Evolutionary conservation across 2,329 filamentous ascomycete genomes (phyloP), one percentile per base, ranked within the genome.

Genomic region (Talaromyces amestolkiae): DNA sequence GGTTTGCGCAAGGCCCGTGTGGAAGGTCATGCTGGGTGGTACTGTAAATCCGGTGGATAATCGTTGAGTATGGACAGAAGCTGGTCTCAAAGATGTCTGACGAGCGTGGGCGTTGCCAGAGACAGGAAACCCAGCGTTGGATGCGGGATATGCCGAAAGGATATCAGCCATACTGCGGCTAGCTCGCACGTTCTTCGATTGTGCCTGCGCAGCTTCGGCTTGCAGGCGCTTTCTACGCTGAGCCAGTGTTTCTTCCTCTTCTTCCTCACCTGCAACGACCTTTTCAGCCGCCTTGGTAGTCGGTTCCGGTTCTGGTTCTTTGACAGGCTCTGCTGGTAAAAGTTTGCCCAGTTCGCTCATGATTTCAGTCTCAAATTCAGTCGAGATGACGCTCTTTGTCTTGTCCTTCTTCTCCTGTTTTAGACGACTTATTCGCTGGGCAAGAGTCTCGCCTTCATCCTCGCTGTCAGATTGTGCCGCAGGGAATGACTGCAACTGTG

Each of bases 131-230:
- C 49, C 72, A 17, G 69, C 67, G 22, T 73, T 72, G 37, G 76
- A 73, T 27, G 76, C 74, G 6, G 86, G 86, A 69, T 87, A 84
- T 2, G 82, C 81, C 66, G 84, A 79, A 10, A 90, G 82, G 35
- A 83, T 72, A 68, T 80, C 74, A 8, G 80, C 80, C 76, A 83
- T 81, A 68, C 80, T 84, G 49, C 77, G 77, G 65, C 80, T 76
- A 59, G 75, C 73, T 54, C 74, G 75, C 1, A 72, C 70, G 17
- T 76, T 41, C 41, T 63, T 31, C 66, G 54, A 47, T 56, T 70
- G 73, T 22, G 68, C 66, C 61, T 69, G 68, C 35, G 49, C 56
- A 5, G 74, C 72, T 70, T 81, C 79, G 56, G 76, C 77, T 69
- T 81, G 79, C 4, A 83, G 74, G 22, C 81, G 79, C 67, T 73